These are phyloP conservation scores for Podaxis sp. DNA, from an alignment of 768 basidiomycete genomes.

Conservation along the genomic window DNA sequence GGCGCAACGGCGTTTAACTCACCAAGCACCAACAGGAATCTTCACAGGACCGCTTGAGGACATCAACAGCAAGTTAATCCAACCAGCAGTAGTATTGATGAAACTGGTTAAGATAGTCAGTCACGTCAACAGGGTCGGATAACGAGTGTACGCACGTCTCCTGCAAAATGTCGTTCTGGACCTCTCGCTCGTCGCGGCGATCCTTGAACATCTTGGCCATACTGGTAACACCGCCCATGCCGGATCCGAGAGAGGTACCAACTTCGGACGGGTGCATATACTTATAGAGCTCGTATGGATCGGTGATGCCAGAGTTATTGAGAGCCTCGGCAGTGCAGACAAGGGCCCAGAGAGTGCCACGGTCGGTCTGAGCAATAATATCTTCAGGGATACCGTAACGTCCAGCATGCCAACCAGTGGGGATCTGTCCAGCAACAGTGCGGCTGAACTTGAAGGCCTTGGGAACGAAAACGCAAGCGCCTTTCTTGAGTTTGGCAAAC, in stretches of 20 bases:
- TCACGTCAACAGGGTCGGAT: not conserved
- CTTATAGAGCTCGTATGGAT: conserved; percentile 97
- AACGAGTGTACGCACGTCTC: conserved; percentile 74
- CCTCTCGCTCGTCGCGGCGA: conserved; percentile 95
- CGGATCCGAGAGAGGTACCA: conserved; percentile 90
- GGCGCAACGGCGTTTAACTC: conserved; percentile 25
- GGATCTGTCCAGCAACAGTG: conserved; percentile 92
- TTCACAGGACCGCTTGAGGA: conserved; percentile 98
- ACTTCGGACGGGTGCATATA: conserved; percentile 96
- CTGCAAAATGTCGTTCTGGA: conserved; percentile 97
- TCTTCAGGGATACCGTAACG: conserved; percentile 97
- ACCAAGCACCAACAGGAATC: conserved; percentile 99
- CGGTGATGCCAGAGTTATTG: conserved; percentile 94
- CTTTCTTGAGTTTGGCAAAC: conserved; percentile 99
- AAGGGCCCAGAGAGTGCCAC: conserved; percentile 91
- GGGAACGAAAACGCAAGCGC: conserved; percentile 87
- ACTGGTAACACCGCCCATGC: conserved; percentile 95
- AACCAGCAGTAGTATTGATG: conserved; percentile 98
- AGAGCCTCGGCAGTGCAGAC: conserved; percentile 94
- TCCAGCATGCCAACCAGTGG: conserved; percentile 95
- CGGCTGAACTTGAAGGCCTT: conserved; percentile 96
- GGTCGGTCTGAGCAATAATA: conserved; percentile 92
- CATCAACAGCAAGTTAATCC: conserved; percentile 92
- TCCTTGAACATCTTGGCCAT: conserved; percentile 98
- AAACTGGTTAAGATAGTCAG: conserved; percentile 51